Base-by-base conservation (phyloP, 352 stramenopile species). In the Phytophthora pisi region DNA sequence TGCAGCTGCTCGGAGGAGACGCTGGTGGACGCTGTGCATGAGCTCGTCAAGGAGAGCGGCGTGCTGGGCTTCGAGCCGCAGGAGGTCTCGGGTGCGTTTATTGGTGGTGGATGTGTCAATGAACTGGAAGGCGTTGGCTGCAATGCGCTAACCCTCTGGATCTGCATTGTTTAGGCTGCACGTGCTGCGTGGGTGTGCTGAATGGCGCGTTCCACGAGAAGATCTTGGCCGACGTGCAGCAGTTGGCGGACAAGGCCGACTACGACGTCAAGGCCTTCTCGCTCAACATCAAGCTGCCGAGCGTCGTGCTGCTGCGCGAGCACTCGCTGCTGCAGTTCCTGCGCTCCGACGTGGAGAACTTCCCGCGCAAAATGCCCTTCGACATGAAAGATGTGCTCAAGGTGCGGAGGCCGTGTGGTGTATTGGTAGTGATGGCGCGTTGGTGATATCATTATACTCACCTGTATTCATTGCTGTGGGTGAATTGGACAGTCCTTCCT, bases 361-460 rank as follows among this genome's bases (percentile, higher is more conserved):
- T 84, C 50, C 31, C 62, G 23, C 59, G 58, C 53, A 69, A 75
- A 23, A 61, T 54, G 13, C 75, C 86, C 4, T 75, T 89, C 34
- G 85, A 94, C 49, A 61, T 92, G 51, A 96, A 96, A 58, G 88
- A 96, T 61, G 75, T 83, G 51, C 72, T 96, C 53, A 93, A 93
- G 80, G 87, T 92, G 38, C 28, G 52, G 23, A 30, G 20, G 24
- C 16, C 15, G 6, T 47, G 5, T 13, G 15, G 36, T 3, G 1
- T 42, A 42, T 50, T 34, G 9, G 49, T 51, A 16, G n/a, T 10
- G 40, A 13, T 60, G 11, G 5, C 49, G 5, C 9, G 7, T n/a
- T 51, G 10, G 10, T 30, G 18, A 0, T 51, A n/a, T 4, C 46
- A 1, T 5, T 70, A 55, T 40, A 46, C 62, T 56, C 5, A 66